phyloP scores from a whole-genome alignment of 202 grass and related monocot species.

The Saccharum hybrid region DNA sequence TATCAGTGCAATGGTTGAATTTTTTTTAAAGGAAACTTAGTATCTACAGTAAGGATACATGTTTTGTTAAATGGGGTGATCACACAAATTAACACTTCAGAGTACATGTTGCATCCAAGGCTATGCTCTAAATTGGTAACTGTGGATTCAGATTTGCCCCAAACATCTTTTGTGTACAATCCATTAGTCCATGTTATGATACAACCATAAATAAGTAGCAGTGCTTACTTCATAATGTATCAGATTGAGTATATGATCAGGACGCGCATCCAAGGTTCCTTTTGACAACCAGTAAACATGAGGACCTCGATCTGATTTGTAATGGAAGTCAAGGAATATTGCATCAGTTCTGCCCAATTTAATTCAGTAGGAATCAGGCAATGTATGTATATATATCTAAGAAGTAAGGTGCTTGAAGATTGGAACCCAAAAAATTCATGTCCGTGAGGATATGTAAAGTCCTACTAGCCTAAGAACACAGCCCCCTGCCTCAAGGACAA shows the following conservation, averaged over 20 bases:
- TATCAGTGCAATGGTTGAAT: not conserved
- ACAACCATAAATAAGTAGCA: constrained; percentile 40
- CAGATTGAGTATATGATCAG: constrained; percentile 89
- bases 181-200: constrained; percentile 6
- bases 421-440: not conserved
- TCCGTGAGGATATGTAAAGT: constrained; percentile 86
- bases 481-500: constrained; percentile 73
- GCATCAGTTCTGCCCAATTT: constrained; percentile 7
- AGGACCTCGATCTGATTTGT: constrained; percentile 87
- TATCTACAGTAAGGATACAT: not conserved
- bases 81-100: not conserved
- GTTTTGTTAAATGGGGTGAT: not conserved
- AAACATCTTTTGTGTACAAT: not conserved
- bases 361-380: constrained; percentile 1
- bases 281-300: constrained; percentile 77
- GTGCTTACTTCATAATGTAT: constrained; percentile 86
- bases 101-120: constrained; percentile 3
- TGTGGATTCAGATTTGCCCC: not conserved
- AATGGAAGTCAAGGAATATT: constrained; percentile 52
- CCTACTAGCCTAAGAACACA: constrained; percentile 86
- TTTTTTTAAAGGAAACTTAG: not conserved
- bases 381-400: not conserved
- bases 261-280: constrained; percentile 76
- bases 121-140: not conserved
- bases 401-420: constrained; percentile 16